These are phyloP conservation scores for Dryadomyces sulphureus DNA, from an alignment of 2,329 filamentous ascomycete genomes.

Conservation along the genomic window DNA sequence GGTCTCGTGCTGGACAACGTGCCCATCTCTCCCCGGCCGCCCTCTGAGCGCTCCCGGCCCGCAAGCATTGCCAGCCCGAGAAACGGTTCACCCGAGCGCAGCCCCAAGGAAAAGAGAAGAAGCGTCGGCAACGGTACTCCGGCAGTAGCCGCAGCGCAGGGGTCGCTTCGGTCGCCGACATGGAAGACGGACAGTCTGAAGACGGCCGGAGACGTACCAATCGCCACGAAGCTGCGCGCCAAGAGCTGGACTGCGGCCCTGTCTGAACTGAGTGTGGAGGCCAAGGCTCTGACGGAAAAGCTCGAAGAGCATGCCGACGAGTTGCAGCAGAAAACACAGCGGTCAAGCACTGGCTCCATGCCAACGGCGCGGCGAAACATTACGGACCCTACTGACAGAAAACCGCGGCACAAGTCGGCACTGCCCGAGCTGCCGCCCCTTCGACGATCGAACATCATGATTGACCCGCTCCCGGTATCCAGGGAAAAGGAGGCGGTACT, in stretches of 20 bases:
- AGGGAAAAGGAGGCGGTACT: slow-evolving; percentile 78
- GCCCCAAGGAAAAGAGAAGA: slow-evolving; percentile 33
- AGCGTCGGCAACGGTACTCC: slow-evolving; percentile 52
- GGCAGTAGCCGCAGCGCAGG: slow-evolving; percentile 40
- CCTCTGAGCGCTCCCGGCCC: slow-evolving; percentile 32
- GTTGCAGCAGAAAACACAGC: slow-evolving; percentile 31
- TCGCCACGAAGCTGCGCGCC: slow-evolving; percentile 37
- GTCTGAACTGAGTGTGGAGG: slow-evolving; percentile 55
- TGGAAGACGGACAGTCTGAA: slow-evolving; percentile 32
- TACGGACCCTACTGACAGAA: slow-evolving; percentile 23
- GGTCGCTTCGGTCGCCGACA: slow-evolving; percentile 41
- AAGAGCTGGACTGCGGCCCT: slow-evolving; percentile 64
- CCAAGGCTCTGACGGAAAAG: slow-evolving; percentile 60
- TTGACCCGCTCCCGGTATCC: slow-evolving; percentile 69
- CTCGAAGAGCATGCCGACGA: slow-evolving; percentile 64
- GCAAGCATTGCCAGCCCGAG: slow-evolving; percentile 36
- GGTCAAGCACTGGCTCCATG: slow-evolving; percentile 22
- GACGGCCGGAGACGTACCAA: slow-evolving; percentile 20
- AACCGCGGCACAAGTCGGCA: slow-evolving; percentile 47
- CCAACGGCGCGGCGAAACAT: slow-evolving; percentile 18
- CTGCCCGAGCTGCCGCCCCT: slow-evolving; percentile 55
- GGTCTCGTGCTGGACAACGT: slow-evolving; percentile 70
- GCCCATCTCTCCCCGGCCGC: slow-evolving; percentile 60
- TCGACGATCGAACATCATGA: slow-evolving; percentile 64
- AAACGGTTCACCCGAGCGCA: slow-evolving; percentile 37